Conservation (phyloP, 1,284 basidiomycete species). For the Pseudozyma sp. region DNA sequence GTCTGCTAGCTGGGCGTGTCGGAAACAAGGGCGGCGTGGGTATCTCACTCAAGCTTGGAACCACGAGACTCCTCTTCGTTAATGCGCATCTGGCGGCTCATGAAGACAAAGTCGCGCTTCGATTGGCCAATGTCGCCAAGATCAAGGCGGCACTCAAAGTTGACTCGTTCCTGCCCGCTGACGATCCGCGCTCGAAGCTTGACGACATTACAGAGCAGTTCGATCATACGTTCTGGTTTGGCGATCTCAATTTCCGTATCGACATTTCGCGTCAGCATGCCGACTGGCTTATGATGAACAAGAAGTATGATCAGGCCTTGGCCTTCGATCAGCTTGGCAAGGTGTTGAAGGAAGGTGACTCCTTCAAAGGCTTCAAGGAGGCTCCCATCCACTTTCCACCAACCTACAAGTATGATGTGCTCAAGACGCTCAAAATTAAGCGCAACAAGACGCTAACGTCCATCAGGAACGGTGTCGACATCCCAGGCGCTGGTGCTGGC, state of each 20-base stretch:
- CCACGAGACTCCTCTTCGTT: constrained; percentile 81
- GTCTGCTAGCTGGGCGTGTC: constrained; percentile 85
- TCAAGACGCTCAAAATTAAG: constrained; percentile 70
- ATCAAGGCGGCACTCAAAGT: constrained; percentile 73
- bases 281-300: constrained; percentile 73
- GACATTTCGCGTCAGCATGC: constrained; percentile 73
- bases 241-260: constrained; percentile 69
- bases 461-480: constrained; percentile 23
- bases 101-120: constrained; percentile 63
- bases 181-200: constrained; percentile 72
- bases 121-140: constrained; percentile 69
- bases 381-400: constrained; percentile 63
- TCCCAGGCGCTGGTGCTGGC: constrained; percentile 12
- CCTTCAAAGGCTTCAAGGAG: constrained; percentile 75
- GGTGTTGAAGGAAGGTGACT: constrained; percentile 75
- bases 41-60: constrained; percentile 80
- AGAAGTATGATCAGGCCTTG: constrained; percentile 71
- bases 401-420: constrained; percentile 86
- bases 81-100: constrained; percentile 83
- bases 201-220: constrained; percentile 83
- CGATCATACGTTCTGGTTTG: constrained; percentile 79
- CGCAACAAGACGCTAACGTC: constrained; percentile 43
- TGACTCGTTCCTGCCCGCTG: constrained; percentile 74
- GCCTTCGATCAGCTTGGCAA: constrained; percentile 81
- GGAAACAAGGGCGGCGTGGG: constrained; percentile 84